Base-by-base conservation (phyloP, 805 yeast species). In the Diddensiella caesifluorescens region DNA sequence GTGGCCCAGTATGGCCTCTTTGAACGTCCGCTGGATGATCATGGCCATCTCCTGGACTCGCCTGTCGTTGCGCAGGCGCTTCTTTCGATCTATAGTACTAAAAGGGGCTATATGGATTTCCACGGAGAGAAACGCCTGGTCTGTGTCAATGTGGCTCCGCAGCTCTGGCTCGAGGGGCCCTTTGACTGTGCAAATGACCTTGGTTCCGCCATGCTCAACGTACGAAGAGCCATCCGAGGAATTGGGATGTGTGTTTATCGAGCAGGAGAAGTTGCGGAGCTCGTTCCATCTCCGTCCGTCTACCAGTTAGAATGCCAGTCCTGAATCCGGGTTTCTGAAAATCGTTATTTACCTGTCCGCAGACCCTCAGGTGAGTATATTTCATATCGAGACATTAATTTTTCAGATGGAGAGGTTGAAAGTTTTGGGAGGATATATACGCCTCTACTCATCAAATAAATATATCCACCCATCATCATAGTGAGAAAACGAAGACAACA, bases 221-320 rank as follows among this genome's bases (percentile, higher is more conserved):
- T 81, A 83, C 2, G 97, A 79, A 1, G 97, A 89, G 4, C 97
- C 98, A 63, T 90, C 97, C 2, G 92, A 74, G 1, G 62, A 48
- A 52, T 73, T 77, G 4, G 95, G 87, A 55, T 89, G 97, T 1
- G 97, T 88, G 56, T 87, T 87, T 41, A 86, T 78, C 15, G 78
- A 74, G 57, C 95, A 84, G 28, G 76, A 77, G 55, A 92, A 85
- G 22, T 80, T 73, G 38, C 97, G 79, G 33, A 89, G 71, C 61
- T 92, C 98, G 55, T 90, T 87, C 88, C 92, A 88, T 48, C 98
- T 73, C 54, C 98, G 77, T 1, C 98, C 98, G 60, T 92, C 97
- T 10, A 44, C 30, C 33, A 27, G 16, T 21, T 36, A 23, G 18
- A n/a, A n/a, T n/a, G n/a, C n/a, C n/a, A n/a, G n/a, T n/a, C n/a